These are phyloP conservation scores for Globisporangium recalcitrans DNA, from an alignment of 352 stramenopile genomes.

Conservation along the genomic window DNA sequence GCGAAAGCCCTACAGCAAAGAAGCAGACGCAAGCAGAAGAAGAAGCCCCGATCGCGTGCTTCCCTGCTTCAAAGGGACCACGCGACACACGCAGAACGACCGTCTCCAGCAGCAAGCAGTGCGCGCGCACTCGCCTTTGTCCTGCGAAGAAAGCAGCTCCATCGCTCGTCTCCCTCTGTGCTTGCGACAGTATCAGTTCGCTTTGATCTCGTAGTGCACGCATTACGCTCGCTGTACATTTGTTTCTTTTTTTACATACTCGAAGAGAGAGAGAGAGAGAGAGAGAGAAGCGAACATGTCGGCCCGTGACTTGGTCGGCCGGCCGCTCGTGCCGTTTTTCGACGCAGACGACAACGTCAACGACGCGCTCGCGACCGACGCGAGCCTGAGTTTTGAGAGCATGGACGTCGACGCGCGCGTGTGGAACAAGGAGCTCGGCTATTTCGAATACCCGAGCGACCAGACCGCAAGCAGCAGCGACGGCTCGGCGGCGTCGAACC, in stretches of 20 bases:
- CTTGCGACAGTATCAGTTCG: too few species aligned
- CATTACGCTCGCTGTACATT: neutral
- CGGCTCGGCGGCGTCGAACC: slow-evolving; percentile 1
- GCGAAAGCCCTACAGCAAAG: neutral
- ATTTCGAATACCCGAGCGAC: slow-evolving; percentile 77
- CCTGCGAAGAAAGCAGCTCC: neutral
- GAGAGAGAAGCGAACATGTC: slow-evolving; percentile 9
- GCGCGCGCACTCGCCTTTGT: neutral
- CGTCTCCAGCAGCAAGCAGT: neutral
- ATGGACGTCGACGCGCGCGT: slow-evolving; percentile 80
- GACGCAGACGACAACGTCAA: slow-evolving; percentile 76
- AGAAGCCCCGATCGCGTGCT: neutral
- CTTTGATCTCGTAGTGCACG: neutral
- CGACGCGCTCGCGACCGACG: slow-evolving; percentile 37
- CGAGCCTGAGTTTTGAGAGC: slow-evolving; percentile 34
- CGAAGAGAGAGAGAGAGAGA: neutral
- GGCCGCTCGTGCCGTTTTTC: slow-evolving; percentile 74
- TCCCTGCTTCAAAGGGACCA: neutral
- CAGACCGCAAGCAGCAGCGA: slow-evolving; percentile 16
- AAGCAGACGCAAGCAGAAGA: neutral
- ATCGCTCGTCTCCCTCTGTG: neutral
- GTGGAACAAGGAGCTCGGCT: slow-evolving; percentile 77
- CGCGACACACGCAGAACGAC: neutral
- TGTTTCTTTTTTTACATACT: neutral
- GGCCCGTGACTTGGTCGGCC: slow-evolving; percentile 36